phyloP scores from a whole-genome alignment of 495 filamentous ascomycete genomes.

The Cairneyella variabilis region DNA sequence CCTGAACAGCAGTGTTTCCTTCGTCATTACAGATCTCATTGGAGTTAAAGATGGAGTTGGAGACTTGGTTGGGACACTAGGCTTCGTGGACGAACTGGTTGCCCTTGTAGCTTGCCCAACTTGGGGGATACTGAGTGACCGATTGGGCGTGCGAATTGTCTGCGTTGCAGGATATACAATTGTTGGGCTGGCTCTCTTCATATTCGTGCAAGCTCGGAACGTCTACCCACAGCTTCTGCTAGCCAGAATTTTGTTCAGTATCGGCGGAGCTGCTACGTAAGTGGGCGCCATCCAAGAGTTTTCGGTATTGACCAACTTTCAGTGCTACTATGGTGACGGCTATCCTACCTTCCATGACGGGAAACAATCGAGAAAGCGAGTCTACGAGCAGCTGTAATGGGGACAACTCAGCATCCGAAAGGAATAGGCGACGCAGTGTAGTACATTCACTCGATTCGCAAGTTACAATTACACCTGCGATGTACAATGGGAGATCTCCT shows the following conservation, averaged over 20 bases:
- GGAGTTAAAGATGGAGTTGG: conserved; percentile 73
- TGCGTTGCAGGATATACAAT: conserved; percentile 75
- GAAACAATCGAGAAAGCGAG: conserved; percentile 8
- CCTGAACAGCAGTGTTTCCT: conserved; percentile 89
- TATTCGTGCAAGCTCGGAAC: conserved; percentile 81
- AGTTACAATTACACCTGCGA: conserved; percentile 57
- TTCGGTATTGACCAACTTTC: conserved; percentile 3
- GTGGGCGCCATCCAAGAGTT: too few relatives aligned
- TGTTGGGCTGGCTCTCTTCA: conserved; percentile 68
- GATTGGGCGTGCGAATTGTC: conserved; percentile 78
- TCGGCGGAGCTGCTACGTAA: conserved; percentile 83
- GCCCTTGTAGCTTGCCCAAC: conserved; percentile 85
- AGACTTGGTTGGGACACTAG: conserved; percentile 87
- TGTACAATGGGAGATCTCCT: conserved; percentile 23
- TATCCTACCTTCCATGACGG: conserved; percentile 81
- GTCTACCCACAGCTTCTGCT: conserved; percentile 88
- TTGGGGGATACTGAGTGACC: conserved; percentile 91
- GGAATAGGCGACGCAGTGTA: conserved; percentile 30
- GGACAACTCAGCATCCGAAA: background rate
- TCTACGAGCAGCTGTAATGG: background rate
- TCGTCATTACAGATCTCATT: conserved; percentile 89
- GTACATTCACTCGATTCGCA: conserved; percentile 58
- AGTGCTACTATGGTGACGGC: conserved; percentile 96
- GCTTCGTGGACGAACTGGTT: conserved; percentile 92
- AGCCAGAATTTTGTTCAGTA: conserved; percentile 79